Conservation (phyloP, 192 early-diverging fungal genomes). For the Linnemannia elongata region DNA sequence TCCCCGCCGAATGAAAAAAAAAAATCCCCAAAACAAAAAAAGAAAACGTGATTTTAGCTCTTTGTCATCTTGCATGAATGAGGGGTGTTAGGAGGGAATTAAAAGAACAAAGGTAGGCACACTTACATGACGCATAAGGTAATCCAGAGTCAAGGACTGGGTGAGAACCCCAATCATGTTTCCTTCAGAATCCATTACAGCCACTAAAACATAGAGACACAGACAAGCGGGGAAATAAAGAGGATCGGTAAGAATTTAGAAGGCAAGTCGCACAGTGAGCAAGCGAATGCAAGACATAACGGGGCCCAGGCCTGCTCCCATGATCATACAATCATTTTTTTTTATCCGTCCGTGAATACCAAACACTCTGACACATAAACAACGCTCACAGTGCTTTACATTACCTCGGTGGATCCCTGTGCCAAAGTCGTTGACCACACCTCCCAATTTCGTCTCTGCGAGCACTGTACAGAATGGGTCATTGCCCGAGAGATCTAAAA, state of each 20-base stretch:
- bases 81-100: not conserved
- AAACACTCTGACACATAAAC: not conserved
- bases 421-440: conserved; percentile 79
- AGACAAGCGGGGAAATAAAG: not conserved
- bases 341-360: not conserved
- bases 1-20: not conserved
- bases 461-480: conserved; percentile 90
- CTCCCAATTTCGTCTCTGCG: conserved; percentile 78
- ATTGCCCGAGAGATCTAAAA: conserved; percentile 78
- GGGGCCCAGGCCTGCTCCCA: not conserved
- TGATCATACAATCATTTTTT: not conserved
- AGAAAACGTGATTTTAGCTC: not conserved
- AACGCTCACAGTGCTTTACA: not conserved
- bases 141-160: conserved; percentile 78
- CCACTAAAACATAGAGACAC: conserved; percentile 60
- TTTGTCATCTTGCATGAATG: not conserved
- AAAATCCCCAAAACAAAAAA: no score
- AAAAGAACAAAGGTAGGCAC: not conserved
- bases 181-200: conserved; percentile 72
- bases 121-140: conserved; percentile 74
- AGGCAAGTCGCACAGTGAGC: not conserved
- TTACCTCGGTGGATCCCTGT: conserved; percentile 80
- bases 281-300: not conserved
- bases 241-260: not conserved
- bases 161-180: conserved; percentile 79